Base-by-base conservation (phyloP, 2,329 filamentous ascomycete genomes). In the Exophiala alcalophila region DNA sequence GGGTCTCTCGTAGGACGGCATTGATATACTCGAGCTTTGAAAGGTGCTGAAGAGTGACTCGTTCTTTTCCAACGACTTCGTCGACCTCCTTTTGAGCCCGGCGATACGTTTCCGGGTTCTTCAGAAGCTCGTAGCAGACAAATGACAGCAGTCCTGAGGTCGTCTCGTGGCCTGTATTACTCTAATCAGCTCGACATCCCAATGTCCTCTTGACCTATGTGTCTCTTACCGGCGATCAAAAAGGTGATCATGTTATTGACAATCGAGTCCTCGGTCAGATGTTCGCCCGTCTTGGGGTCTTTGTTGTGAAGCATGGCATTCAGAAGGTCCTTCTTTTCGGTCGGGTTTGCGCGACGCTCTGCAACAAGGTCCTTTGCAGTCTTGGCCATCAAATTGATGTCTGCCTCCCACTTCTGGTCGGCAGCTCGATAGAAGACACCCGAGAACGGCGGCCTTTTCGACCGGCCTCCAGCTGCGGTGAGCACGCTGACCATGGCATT, bases 11-110 rank as follows among this genome's bases (percentile, higher is more conserved):
- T 24, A 88, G 66, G 21, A 80, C 57, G n/a, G 80, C 83, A 16
- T 74, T 70, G 37, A 85, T 71, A 53, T 86, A 89, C 1, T 74
- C 72, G 3, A 89, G 69, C 55, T 80, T 78, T 16, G 70, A 67
- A 32, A 87, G 63, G 53, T 86, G 80, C n/a, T 67, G 61, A 2
- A 83, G 56, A 4, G 68, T 67, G 5, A 68, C 59, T 0, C 66
- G 62, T 14, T 71, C 64, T 37, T 72, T 79, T 4, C 74, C 77
- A 33, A 84, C 61, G 1, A 87, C 78, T 0, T 64, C 54, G 55
- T 87, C 83, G 5, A 88, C 78, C 57, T 88, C 84, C 46, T 79
- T 61, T 50, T 81, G 81, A 0, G 80, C 80, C 49, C 78, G 78
- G 26, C 65, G 65, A 47, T 81, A 79, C 2, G 70, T 68, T 2